Evolutionary conservation across 169 alveolate species (phyloP).

Genomic region (Perkinsus marinus): DNA sequence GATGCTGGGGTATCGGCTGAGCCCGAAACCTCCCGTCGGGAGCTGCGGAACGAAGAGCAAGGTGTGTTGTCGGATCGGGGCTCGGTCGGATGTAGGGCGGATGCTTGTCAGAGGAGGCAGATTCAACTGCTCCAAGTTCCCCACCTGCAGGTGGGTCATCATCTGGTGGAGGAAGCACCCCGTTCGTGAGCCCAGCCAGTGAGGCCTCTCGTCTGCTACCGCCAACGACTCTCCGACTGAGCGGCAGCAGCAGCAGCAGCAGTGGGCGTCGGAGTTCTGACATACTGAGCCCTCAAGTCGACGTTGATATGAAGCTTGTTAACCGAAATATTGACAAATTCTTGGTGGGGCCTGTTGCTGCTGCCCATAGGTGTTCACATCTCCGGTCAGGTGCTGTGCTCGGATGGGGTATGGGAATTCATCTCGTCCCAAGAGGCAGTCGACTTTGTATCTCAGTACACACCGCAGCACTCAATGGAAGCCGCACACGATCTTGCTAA

Average conservation of each 20-base stretch:
- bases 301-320: neutral
- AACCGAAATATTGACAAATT: constrained; percentile 4
- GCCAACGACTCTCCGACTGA: neutral
- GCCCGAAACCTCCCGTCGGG: constrained; percentile 8
- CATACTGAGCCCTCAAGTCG: neutral
- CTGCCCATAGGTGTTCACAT: constrained; percentile 13
- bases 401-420: constrained; percentile 71
- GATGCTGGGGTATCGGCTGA: constrained; percentile 14
- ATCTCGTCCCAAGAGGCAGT: constrained; percentile 57
- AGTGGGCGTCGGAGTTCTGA: neutral
- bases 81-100: neutral
- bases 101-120: constrained; percentile 2
- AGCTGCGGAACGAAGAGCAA: neutral
- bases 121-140: neutral
- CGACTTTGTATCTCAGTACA: constrained; percentile 26
- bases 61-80: neutral
- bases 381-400: constrained; percentile 44
- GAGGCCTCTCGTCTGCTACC: neutral
- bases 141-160: neutral
- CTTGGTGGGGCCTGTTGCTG: constrained; percentile 21
- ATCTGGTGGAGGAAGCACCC: neutral
- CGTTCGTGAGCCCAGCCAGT: neutral
- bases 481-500: constrained; percentile 57
- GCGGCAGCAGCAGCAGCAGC: neutral
- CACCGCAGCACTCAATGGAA: neutral